Percentiles rank a stretch among this genome's conserved stretches.
Evolutionary conservation across 169 alveolate species (phyloP).

Genomic region (Eimeria acervulina): DNA sequence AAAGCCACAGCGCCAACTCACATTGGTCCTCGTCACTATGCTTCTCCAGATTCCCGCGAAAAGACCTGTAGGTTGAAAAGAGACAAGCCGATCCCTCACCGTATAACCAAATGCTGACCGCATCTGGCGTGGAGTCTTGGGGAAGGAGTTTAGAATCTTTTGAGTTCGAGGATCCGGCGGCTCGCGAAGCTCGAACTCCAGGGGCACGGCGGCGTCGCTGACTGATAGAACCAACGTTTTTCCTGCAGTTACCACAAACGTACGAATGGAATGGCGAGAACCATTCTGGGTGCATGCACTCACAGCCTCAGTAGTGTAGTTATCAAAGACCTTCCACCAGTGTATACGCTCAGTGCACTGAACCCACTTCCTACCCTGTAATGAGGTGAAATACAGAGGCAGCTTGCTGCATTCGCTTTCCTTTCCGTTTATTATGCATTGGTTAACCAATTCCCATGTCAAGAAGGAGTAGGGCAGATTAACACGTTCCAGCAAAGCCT

Average conservation of each 20-base stretch:
- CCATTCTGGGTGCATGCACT: neutral
- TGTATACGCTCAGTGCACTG: neutral
- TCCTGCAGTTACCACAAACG: neutral
- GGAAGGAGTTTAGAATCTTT: slow-evolving; percentile 15
- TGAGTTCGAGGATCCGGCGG: neutral
- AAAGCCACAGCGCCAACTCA: neutral
- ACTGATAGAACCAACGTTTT: slow-evolving; percentile 26
- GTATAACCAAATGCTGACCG: slow-evolving; percentile 64
- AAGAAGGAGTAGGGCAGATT: slow-evolving; percentile 30
- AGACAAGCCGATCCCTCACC: neutral
- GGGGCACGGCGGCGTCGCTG: slow-evolving; percentile 62
- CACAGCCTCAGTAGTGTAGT: neutral
- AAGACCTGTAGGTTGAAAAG: slow-evolving; percentile 10
- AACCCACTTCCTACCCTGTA: neutral
- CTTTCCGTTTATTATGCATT: neutral
- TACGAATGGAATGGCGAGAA: neutral
- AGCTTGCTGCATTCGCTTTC: slow-evolving; percentile 11
- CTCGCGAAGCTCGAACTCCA: slow-evolving; percentile 56
- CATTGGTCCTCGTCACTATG: slow-evolving; percentile 20
- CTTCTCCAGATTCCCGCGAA: slow-evolving; percentile 22
- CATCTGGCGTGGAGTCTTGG: slow-evolving; percentile 35
- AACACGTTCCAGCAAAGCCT: slow-evolving; percentile 66
- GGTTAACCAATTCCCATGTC: slow-evolving; percentile 54
- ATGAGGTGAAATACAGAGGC: slow-evolving; percentile 50
- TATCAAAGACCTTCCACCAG: neutral